Percentiles rank a stretch among this genome's conserved stretches.
Conservation (phyloP, 257 asterid genomes). For the Capsicum rhomboideum region DNA sequence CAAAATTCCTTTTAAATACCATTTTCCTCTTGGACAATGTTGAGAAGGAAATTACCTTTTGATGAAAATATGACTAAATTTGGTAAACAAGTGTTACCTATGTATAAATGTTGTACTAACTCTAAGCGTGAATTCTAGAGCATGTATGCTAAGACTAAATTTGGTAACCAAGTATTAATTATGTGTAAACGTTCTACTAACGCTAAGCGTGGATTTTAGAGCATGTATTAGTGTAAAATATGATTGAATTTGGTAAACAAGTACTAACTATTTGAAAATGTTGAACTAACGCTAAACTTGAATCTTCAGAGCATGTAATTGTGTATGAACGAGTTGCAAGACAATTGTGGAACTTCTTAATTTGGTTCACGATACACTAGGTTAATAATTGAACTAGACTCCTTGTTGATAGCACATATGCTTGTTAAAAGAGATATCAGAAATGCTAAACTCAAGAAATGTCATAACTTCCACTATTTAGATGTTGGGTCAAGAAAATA, state of each 20-base stretch:
- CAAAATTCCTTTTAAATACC: background rate
- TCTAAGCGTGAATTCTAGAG: background rate
- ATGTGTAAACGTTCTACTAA: background rate
- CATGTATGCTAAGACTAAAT: background rate
- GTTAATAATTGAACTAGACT: too few species aligned
- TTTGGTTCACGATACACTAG: background rate
- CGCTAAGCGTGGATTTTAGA: background rate
- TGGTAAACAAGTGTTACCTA: background rate
- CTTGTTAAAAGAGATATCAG: background rate
- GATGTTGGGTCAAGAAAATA: background rate
- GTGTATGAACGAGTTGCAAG: background rate
- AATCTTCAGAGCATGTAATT: background rate
- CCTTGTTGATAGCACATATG: background rate
- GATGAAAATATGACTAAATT: background rate
- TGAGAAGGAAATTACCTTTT: background rate
- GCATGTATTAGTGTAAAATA: background rate
- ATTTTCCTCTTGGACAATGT: background rate
- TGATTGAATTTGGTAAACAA: too few species aligned
- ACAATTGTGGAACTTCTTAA: background rate
- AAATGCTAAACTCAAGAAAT: background rate
- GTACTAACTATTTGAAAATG: background rate
- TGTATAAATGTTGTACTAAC: background rate
- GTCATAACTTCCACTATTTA: background rate
- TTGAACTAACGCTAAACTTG: background rate
- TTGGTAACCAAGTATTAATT: background rate